Base-by-base conservation (phyloP, 2,329 filamentous ascomycete genomes). In the Plenodomus lindquistii region DNA sequence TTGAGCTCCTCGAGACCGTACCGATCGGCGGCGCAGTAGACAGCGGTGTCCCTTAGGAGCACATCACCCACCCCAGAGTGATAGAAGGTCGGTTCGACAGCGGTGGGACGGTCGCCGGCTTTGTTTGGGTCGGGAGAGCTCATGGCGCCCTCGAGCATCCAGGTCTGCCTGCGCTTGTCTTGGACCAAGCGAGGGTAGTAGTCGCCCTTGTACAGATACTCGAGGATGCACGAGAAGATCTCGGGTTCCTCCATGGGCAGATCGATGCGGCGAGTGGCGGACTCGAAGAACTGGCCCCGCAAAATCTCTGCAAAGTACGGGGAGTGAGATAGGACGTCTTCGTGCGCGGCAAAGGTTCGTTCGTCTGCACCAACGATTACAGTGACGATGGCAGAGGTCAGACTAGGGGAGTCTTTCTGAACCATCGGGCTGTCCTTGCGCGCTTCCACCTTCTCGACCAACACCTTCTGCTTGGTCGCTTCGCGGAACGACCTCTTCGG, bases 181-280 rank as follows among this genome's bases (percentile, higher is more conserved):
- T 91, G 89, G 63, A 96, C 71, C 77, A 97, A 81, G 74, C 91
- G 89, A 47, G 92, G 92, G 75, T 89, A 94, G 78, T 96, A 96
- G 81, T 96, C 91, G 61, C 89, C 91, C 80, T 95, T 96, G 86
- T 97, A 97, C 61, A 97, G 85, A 74, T 92, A 97, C 79, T 97
- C 92, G 78, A 97, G 90, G 67, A 97, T 81, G 68, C 88, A 92
- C 72, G 91, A 95, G 76, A 97, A 89, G 73, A 95, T 84, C 80
- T 96, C 91, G 62, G 92, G 91, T 79, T 96, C 90, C 81, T 85
- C 84, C 62, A 83, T 81, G 83, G 88, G 79, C 80, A 88, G 79
- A 84, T 87, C 74, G 84, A 91, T 84, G 84, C 89, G 83, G 79
- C 89, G 85, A 81, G 85, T 78, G 76, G 76, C 74, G 57, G 77